Evolutionary conservation across 495 filamentous ascomycete genomes (phyloP).

Genomic region (Trichocladium uniseriatum): DNA sequence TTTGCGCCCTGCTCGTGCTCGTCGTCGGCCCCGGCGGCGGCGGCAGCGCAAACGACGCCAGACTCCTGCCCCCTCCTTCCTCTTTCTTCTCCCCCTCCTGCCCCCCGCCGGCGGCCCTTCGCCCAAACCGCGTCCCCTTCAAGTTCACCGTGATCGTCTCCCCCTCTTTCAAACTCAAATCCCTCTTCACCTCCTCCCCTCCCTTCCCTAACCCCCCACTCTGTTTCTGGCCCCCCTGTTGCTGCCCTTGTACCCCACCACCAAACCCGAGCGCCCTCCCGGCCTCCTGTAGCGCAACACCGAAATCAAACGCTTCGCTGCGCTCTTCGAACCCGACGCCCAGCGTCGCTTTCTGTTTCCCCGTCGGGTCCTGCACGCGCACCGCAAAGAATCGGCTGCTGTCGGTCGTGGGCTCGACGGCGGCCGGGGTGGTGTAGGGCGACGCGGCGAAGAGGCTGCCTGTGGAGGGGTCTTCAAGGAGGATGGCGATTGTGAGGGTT

Average conservation of each 20-base stretch:
- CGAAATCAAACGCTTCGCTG: slow-evolving; percentile 73
- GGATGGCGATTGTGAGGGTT: slow-evolving; percentile 53
- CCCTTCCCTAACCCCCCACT: slow-evolving; percentile 10
- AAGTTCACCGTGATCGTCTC: slow-evolving; percentile 77
- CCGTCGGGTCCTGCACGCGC: slow-evolving; percentile 60
- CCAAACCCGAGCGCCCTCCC: slow-evolving; percentile 45
- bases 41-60: slow-evolving; percentile 44
- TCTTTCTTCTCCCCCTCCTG: background rate
- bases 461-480: slow-evolving; percentile 60
- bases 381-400: slow-evolving; percentile 72
- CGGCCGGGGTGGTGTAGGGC: slow-evolving; percentile 50
- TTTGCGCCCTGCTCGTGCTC: slow-evolving; percentile 35
- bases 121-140: slow-evolving; percentile 42
- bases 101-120: slow-evolving; percentile 19
- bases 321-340: slow-evolving; percentile 84
- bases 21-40: slow-evolving; percentile 47
- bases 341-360: slow-evolving; percentile 58
- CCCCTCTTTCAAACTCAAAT: slow-evolving; percentile 73
- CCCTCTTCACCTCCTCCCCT: slow-evolving; percentile 47
- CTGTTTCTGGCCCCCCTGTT: slow-evolving; percentile 4
- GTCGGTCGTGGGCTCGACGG: slow-evolving; percentile 65
- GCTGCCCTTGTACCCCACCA: slow-evolving; percentile 6
- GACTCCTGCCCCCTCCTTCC: slow-evolving; percentile 15
- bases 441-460: slow-evolving; percentile 73
- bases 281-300: slow-evolving; percentile 66